Conservation (phyloP, 2,329 filamentous ascomycete genomes). For the Penicillium fuscoglaucum region DNA sequence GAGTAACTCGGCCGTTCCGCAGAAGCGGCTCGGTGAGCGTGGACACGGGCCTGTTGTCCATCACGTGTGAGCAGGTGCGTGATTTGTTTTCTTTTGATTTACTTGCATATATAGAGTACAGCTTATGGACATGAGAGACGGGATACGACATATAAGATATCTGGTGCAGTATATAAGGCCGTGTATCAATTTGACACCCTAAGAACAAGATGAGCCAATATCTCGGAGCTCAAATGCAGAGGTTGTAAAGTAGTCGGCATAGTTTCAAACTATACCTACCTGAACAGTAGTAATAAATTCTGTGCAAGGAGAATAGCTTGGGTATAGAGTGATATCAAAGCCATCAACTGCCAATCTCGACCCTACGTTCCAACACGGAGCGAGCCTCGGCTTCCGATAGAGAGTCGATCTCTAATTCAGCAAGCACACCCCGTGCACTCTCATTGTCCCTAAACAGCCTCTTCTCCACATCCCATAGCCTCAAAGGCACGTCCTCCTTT, state of each 20-base stretch:
- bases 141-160: constrained; percentile 2
- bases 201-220: background rate
- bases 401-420: constrained; percentile 45
- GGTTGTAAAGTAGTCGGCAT: background rate
- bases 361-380: constrained; percentile 47
- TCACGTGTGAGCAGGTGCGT: constrained; percentile 9
- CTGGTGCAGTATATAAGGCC: background rate
- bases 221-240: background rate
- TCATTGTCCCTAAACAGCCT: constrained; percentile 51
- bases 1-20: constrained; percentile 13
- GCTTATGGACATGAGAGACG: background rate
- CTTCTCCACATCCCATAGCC: constrained; percentile 50
- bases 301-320: background rate
- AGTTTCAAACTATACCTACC: background rate
- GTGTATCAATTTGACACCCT: background rate
- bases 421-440: constrained; percentile 47
- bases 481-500: constrained; percentile 16
- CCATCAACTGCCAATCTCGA: constrained; percentile 44
- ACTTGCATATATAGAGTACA: constrained; percentile 10
- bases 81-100: background rate
- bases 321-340: background rate
- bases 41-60: constrained; percentile 40
- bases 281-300: background rate
- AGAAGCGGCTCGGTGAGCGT: constrained; percentile 33
- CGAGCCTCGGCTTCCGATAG: constrained; percentile 50